Conservation (phyloP, 169 alveolate genomes). For the Toxoplasma gondii region DNA sequence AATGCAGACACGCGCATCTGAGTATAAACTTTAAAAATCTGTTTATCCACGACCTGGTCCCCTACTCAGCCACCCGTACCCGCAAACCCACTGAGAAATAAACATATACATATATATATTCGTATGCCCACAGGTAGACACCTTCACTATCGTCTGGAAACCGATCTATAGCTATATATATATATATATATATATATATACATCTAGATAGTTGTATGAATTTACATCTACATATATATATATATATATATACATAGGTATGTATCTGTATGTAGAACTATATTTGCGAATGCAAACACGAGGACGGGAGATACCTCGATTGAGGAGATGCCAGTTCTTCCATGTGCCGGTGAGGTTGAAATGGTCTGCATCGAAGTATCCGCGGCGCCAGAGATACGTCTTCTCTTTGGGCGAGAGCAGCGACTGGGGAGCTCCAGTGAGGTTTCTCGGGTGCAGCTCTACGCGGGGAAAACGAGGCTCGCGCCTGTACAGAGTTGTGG, state of each 20-base stretch:
- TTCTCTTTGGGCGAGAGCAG: background rate
- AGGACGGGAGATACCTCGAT: slow-evolving; percentile 3
- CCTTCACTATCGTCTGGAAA: too few species aligned
- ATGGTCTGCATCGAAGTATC: slow-evolving; percentile 2
- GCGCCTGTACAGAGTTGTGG: background rate
- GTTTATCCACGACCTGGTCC: too few species aligned
- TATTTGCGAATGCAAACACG: background rate
- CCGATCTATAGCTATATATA: background rate
- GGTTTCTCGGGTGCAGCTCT: background rate
- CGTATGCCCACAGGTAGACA: too few species aligned
- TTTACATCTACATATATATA: background rate
- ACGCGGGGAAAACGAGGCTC: background rate
- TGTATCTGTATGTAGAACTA: background rate
- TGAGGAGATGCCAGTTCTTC: slow-evolving; percentile 34
- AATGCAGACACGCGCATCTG: too few species aligned
- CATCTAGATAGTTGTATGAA: background rate
- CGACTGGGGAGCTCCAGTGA: background rate
- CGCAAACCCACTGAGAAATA: too few species aligned
- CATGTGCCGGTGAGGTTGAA: background rate
- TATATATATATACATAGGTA: background rate
- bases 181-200: background rate
- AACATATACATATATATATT: too few species aligned
- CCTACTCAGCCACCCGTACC: too few species aligned
- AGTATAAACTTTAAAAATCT: too few species aligned
- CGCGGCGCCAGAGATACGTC: slow-evolving; percentile 3